Conservation (phyloP, 2,329 filamentous ascomycete species). For the Fusarium denticulatum region DNA sequence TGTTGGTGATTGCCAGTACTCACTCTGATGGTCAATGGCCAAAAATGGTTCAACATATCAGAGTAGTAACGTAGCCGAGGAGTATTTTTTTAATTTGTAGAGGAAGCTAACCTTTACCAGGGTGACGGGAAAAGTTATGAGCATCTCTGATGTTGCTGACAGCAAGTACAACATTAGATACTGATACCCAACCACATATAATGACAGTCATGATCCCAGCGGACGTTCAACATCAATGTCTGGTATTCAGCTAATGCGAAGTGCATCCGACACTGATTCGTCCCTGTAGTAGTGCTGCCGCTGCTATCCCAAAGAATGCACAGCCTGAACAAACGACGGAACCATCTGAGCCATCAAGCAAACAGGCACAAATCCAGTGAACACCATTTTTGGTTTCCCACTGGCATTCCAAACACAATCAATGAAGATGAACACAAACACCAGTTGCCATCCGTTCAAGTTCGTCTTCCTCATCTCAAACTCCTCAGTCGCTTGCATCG, state of each 20-base stretch:
- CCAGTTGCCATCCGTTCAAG: rapidly evolving
- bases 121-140: no score
- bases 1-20: no score
- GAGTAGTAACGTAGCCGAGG: rapidly evolving
- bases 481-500: no score
- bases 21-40: rapidly evolving
- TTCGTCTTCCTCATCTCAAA: not conserved
- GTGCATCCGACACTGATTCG: no score
- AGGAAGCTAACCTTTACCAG: no score
- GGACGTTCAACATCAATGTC: no score
- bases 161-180: no score
- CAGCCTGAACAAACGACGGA: not conserved
- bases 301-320: not conserved
- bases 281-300: not conserved
- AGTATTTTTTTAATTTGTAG: no score
- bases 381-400: rapidly evolving
- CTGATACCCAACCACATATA: rapidly evolving
- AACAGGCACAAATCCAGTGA: not conserved
- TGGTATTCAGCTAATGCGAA: no score
- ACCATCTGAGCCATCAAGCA: not conserved
- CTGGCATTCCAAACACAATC: rapidly evolving
- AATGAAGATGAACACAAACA: not conserved
- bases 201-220: rapidly evolving
- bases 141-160: no score
- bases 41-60: rapidly evolving